These are phyloP conservation scores for Podospora appendiculata DNA, from an alignment of 495 filamentous ascomycete genomes.

Conservation along the genomic window DNA sequence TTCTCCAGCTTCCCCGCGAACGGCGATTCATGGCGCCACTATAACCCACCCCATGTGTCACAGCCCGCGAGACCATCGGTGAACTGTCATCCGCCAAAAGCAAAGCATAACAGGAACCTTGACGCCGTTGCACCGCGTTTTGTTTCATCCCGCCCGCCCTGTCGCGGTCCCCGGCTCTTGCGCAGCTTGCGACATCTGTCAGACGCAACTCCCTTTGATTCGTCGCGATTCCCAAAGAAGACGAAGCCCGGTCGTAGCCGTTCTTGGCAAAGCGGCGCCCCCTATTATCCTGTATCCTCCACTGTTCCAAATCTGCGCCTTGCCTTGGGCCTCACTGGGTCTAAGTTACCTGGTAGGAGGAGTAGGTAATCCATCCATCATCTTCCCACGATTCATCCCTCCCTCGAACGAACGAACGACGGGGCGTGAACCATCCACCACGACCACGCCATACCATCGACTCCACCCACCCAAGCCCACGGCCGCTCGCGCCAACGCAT, in stretches of 20 bases:
- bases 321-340: too few species aligned
- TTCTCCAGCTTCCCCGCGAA: conserved; percentile 2
- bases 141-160: background rate
- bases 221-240: background rate
- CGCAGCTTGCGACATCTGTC: background rate
- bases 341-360: too few species aligned
- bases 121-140: background rate
- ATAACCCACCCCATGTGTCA: background rate
- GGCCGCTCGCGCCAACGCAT: too few species aligned
- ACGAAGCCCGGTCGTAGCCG: background rate
- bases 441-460: too few species aligned
- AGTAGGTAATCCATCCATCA: too few species aligned
- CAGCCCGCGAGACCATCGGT: conserved; percentile 3
- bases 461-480: too few species aligned
- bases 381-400: too few species aligned
- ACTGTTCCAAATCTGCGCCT: too few species aligned
- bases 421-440: too few species aligned
- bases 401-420: too few species aligned
- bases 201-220: background rate
- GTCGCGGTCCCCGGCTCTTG: background rate
- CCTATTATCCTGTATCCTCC: too few species aligned
- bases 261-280: too few species aligned
- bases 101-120: background rate
- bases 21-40: conserved; percentile 1
- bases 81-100: background rate